phyloP scores from a whole-genome alignment of 768 basidiomycete genomes.

The Boletus speciosus region DNA sequence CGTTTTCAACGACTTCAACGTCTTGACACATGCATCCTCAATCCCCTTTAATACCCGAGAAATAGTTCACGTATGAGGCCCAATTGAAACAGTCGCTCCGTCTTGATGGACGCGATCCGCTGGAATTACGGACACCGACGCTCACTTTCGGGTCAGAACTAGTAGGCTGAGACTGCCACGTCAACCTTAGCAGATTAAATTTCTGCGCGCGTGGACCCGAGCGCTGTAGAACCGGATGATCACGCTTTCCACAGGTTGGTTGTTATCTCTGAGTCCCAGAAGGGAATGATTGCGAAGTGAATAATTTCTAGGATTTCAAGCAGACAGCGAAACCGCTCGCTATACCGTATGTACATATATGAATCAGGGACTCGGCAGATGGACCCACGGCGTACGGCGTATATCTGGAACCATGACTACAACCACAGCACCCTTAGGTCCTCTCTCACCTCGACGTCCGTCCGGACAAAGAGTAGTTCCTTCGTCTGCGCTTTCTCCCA shows the following conservation, averaged over 20 bases:
- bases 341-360: too few relatives aligned
- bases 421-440: slow-evolving; percentile 23
- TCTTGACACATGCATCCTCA: too few relatives aligned
- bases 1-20: too few relatives aligned
- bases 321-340: not conserved
- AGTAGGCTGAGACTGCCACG: too few relatives aligned
- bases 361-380: not conserved
- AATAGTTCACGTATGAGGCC: too few relatives aligned
- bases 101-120: too few relatives aligned
- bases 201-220: not conserved
- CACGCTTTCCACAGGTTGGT: too few relatives aligned
- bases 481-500: slow-evolving; percentile 26
- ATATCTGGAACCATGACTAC: not conserved
- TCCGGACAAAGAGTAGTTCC: slow-evolving; percentile 26
- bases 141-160: too few relatives aligned
- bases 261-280: not conserved
- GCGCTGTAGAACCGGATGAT: not conserved
- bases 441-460: slow-evolving; percentile 16
- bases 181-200: not conserved
- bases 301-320: not conserved
- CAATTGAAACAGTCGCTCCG: too few relatives aligned
- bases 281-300: not conserved
- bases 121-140: too few relatives aligned
- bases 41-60: too few relatives aligned
- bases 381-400: too few relatives aligned